Evolutionary conservation across 805 yeast species (phyloP).

Genomic region (Starmerella apicola): DNA sequence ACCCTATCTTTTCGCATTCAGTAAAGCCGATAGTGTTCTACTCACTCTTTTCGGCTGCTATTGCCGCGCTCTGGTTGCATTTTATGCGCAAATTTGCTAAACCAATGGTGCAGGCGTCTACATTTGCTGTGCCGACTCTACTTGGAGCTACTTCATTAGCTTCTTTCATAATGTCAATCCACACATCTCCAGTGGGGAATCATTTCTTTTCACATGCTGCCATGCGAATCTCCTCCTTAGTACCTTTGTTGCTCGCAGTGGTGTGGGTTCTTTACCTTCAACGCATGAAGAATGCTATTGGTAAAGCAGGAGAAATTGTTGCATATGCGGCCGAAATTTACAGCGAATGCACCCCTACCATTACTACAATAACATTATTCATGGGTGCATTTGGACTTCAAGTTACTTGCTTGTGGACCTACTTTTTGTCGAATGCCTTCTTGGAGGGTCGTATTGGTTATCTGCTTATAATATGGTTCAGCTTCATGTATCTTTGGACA

Average conservation of each 20-base stretch:
- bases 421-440: constrained; percentile 26
- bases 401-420: constrained; percentile 29
- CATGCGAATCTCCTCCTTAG: constrained; percentile 17
- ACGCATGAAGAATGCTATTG: constrained; percentile 12
- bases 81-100: constrained; percentile 16
- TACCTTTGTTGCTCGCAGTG: constrained; percentile 15
- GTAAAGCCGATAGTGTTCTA: constrained; percentile 12
- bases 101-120: constrained; percentile 16
- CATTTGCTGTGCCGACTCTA: constrained; percentile 17
- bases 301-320: constrained; percentile 25
- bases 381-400: constrained; percentile 23
- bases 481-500: constrained; percentile 32
- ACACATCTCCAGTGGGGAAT: constrained; percentile 7
- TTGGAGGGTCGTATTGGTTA: constrained; percentile 22
- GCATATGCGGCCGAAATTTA: constrained; percentile 28
- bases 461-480: constrained; percentile 23
- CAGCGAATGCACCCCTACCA: constrained; percentile 23
- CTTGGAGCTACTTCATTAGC: constrained; percentile 6
- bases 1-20: constrained; percentile 16
- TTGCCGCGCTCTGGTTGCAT: constrained; percentile 18
- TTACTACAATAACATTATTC: constrained; percentile 24
- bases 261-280: constrained; percentile 19
- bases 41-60: constrained; percentile 9
- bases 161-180: constrained; percentile 15
- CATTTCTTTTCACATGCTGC: constrained; percentile 19